Base-by-base conservation (phyloP, 2,329 filamentous ascomycete genomes). In the Colletotrichum tamarilloi region DNA sequence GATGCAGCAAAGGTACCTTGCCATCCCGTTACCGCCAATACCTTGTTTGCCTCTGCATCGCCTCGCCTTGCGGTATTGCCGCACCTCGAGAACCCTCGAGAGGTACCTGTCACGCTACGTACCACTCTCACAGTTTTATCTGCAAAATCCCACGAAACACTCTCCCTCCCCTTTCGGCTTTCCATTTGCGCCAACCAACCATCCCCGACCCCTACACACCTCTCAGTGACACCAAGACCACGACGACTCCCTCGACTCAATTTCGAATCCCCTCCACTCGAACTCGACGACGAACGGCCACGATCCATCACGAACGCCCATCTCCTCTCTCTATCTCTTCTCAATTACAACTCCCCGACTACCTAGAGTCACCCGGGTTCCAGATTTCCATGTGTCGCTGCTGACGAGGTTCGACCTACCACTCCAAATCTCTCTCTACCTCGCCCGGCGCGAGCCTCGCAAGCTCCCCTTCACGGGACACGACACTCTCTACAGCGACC, bases 371-470 rank as follows among this genome's bases (percentile, higher is more conserved):
- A 30, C 46, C 53, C 53, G 38, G 26, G 53, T 42, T 49, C 60
- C 60, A 30, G 30, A 26, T 66, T 73, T 60, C 67, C 70, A 74
- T 74, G 72, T 72, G 72, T 74, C 63, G 72, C 68, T 74, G 72
- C 62, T 74, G 72, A 74, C 72, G 62, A 72, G 56, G 57, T 46
- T 52, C 70, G 60, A 69, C 59, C 11, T 49, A 65, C 16, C 46
- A 56, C 57, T 49, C 49, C 55, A 74, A 24, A 32, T 22, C 46
- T 72, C 56, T 49, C 56, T 72, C 62, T 38, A 32, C 22, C 68
- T 77, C 76, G 76, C 76, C 76, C 74, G 76, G 76, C 76, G 76
- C 76, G 76, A 77, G 75, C 73, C 72, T 75, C 62, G 58, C 72
- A 72, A 72, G 59, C 62, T 68, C 38, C 68, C 67, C 55, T 63